Base-by-base conservation (phyloP, 768 basidiomycete species). In the Agrocybe pediades region DNA sequence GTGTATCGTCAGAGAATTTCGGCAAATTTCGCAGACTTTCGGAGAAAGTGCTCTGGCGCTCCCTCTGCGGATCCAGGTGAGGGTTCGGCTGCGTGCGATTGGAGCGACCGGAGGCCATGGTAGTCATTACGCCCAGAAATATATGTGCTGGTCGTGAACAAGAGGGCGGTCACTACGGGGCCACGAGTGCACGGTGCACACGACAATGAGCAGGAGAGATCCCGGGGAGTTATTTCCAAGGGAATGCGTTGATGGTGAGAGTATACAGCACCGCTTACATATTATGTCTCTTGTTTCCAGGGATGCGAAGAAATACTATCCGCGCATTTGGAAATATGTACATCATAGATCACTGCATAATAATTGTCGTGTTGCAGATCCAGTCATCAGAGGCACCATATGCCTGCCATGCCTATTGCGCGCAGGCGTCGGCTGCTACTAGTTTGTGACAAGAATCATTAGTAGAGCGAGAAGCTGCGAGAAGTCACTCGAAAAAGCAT, bases 331-430 rank as follows among this genome's bases (percentile, higher is more conserved):
- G 41, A 53, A 36, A 23, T 46, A 45, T 46, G 48, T 23, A 48
- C 56, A 57, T 57, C 51, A 57, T 49, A 33, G 27, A 42, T 26
- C 36, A 39, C 30, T n/a, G n/a, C 23, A 33, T 23, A 43, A 23
- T 26, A 48, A 19, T 40, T 40, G 24, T 26, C 53, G 53, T 46
- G 45, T 42, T 48, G 46, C 56, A 47, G 56, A 57, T 57, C 56
- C 3, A 13, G n/a, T 53, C 29, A 53, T 57, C 56, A 49, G 47
- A 49, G 51, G 51, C n/a, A 49, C 55, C 51, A 50, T 49, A 36
- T 46, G 47, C 33, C 33, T 15, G 11, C 33, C 11, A 15, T 36
- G n/a, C 33, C 5, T 13, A 11, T 36, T n/a, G 13, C 6, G 33
- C 13, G n/a, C 13, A 36, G 33, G 3, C 11, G 11, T 36, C 33